phyloP scores from a whole-genome alignment of 2,329 filamentous ascomycete species.

The Alternaria sp. region DNA sequence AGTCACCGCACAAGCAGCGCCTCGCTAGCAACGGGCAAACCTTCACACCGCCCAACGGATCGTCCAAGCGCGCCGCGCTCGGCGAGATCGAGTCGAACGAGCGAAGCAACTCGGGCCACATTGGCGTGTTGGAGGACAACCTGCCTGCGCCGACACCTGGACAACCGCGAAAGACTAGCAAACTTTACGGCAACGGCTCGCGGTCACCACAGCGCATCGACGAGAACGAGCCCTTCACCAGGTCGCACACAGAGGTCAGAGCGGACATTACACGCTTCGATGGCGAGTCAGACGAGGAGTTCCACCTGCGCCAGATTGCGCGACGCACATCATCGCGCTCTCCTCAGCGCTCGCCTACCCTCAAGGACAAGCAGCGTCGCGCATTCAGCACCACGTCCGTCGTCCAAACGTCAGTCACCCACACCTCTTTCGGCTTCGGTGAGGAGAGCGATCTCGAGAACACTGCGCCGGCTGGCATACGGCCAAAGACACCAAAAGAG shows the following conservation, averaged over 20 bases:
- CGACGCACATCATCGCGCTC: conserved; percentile 69
- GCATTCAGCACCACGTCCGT: conserved; percentile 75
- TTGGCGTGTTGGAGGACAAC: conserved; percentile 82
- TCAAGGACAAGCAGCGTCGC: conserved; percentile 69
- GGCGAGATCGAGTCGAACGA: conserved; percentile 91
- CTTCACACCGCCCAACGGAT: conserved; percentile 84
- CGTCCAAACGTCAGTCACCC: conserved; percentile 44
- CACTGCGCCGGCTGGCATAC: conserved; percentile 39
- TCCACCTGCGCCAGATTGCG: conserved; percentile 70
- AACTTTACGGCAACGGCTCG: conserved; percentile 68
- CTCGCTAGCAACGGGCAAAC: conserved; percentile 70
- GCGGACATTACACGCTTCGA: conserved; percentile 63
- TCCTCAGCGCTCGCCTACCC: conserved; percentile 63
- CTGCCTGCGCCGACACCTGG: conserved; percentile 94
- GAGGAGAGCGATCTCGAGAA: conserved; percentile 59
- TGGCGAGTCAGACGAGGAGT: conserved; percentile 81
- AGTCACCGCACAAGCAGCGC: conserved; percentile 55
- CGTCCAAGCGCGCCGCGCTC: conserved; percentile 80
- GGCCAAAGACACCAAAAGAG: conserved; percentile 55
- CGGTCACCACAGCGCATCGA: conserved; percentile 44
- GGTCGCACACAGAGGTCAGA: conserved; percentile 65
- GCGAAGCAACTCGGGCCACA: conserved; percentile 53
- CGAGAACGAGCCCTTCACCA: conserved; percentile 61
- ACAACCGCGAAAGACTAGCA: conserved; percentile 88
- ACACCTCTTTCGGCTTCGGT: conserved; percentile 41